These are phyloP conservation scores for Pseudocercospora macadamiae DNA, from an alignment of 2,329 filamentous ascomycete genomes.

Conservation along the genomic window DNA sequence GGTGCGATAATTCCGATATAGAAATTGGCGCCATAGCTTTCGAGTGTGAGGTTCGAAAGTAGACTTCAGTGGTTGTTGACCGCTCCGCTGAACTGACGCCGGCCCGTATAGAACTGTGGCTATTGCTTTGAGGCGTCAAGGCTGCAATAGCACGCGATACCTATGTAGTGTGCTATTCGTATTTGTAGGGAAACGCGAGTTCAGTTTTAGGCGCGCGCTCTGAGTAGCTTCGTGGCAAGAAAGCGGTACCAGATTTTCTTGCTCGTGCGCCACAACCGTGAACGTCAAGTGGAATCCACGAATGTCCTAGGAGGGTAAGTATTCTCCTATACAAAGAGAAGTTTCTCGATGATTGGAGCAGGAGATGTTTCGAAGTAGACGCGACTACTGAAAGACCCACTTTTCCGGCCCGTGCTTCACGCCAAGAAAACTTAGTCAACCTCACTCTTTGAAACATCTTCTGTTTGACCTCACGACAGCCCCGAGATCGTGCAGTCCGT, in stretches of 20 bases:
- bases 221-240: neutral
- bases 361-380: neutral
- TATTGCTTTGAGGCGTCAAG: neutral
- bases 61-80: neutral
- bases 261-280: neutral
- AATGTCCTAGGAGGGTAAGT: neutral
- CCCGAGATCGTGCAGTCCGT: slow-evolving; percentile 14
- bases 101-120: neutral
- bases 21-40: slow-evolving; percentile 28
- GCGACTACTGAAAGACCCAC: neutral
- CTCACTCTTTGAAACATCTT: slow-evolving; percentile 18
- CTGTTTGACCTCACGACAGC: slow-evolving; percentile 15
- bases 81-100: neutral
- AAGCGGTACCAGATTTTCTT: neutral
- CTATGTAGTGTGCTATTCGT: no score
- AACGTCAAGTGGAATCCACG: neutral
- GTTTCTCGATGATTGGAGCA: neutral
- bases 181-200: no score
- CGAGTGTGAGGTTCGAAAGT: neutral
- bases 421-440: neutral
- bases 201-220: neutral
- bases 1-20: slow-evolving; percentile 44
- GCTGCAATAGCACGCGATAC: neutral
- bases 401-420: neutral
- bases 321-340: neutral